Evolutionary conservation across 2,329 filamentous ascomycete genomes (phyloP).

Genomic region (Pezicula radicicola): DNA sequence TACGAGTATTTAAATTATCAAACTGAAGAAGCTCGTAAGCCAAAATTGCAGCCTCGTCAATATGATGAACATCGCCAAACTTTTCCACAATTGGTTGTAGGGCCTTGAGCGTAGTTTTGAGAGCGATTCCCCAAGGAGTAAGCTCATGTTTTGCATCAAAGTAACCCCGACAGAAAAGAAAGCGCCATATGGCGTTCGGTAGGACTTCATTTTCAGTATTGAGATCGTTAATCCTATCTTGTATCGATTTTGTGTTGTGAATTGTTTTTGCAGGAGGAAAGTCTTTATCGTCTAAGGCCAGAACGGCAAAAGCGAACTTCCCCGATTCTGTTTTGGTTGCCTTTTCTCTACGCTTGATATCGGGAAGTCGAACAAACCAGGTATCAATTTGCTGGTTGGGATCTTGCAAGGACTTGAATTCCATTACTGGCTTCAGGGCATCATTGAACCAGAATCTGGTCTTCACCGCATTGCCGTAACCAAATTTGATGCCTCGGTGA

Average conservation of each 20-base stretch:
- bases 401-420: conserved; percentile 48
- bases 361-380: conserved; percentile 71
- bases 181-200: conserved; percentile 79
- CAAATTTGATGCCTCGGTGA: conserved; percentile 75
- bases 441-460: conserved; percentile 83
- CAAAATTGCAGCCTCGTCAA: conserved; percentile 77
- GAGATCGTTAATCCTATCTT: conserved; percentile 27
- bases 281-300: conserved; percentile 64
- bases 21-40: conserved; percentile 83
- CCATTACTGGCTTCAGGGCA: conserved; percentile 65
- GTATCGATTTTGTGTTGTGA: conserved; percentile 34
- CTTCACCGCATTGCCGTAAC: conserved; percentile 58
- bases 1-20: conserved; percentile 71
- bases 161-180: conserved; percentile 86
- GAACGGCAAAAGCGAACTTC: conserved; percentile 56
- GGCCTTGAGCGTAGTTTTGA: conserved; percentile 65
- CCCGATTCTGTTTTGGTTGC: conserved; percentile 37
- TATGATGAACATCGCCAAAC: conserved; percentile 37
- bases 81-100: conserved; percentile 51
- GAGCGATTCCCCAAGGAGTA: conserved; percentile 78
- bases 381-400: conserved; percentile 45
- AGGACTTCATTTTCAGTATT: conserved; percentile 68
- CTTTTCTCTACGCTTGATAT: conserved; percentile 40
- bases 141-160: conserved; percentile 75
- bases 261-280: conserved; percentile 70